Conservation (phyloP, 352 stramenopile species). For the Phytophthora agathidicida region DNA sequence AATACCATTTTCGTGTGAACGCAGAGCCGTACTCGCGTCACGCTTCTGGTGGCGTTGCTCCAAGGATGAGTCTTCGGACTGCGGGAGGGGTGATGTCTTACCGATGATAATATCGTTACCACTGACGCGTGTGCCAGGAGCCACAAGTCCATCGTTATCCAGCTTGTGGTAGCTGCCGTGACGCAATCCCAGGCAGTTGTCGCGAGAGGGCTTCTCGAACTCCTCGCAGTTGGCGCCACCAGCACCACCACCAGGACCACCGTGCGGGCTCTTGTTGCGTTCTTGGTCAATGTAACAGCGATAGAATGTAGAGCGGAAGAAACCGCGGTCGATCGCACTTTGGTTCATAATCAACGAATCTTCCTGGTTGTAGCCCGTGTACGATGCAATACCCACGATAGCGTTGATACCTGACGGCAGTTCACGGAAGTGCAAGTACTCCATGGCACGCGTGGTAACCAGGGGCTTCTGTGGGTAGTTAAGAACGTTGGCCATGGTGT, state of each 20-base stretch:
- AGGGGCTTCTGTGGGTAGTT: constrained; percentile 99
- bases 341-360: constrained; percentile 99
- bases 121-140: constrained; percentile 96
- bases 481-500: constrained; percentile 99
- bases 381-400: constrained; percentile 90
- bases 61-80: constrained; percentile 79
- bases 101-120: constrained; percentile 99
- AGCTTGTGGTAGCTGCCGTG: constrained; percentile 99
- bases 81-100: constrained; percentile 95
- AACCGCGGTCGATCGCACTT: constrained; percentile 98
- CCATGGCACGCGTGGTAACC: constrained; percentile 98
- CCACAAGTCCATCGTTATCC: constrained; percentile 97
- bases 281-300: constrained; percentile 97
- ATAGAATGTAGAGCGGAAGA: constrained; percentile 99
- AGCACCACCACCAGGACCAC: constrained; percentile 56
- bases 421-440: constrained; percentile 98
- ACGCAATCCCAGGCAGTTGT: constrained; percentile 95
- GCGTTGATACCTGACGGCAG: constrained; percentile 99
- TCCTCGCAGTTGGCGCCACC: constrained; percentile 83
- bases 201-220: constrained; percentile 96
- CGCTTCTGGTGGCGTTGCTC: constrained; percentile 95
- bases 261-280: constrained; percentile 84
- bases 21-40: constrained; percentile 96
- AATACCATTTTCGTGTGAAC: constrained; percentile 98
- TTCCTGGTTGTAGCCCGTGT: constrained; percentile 98